Conservation (phyloP, 441 rosid species). For the Sinapis alba region DNA sequence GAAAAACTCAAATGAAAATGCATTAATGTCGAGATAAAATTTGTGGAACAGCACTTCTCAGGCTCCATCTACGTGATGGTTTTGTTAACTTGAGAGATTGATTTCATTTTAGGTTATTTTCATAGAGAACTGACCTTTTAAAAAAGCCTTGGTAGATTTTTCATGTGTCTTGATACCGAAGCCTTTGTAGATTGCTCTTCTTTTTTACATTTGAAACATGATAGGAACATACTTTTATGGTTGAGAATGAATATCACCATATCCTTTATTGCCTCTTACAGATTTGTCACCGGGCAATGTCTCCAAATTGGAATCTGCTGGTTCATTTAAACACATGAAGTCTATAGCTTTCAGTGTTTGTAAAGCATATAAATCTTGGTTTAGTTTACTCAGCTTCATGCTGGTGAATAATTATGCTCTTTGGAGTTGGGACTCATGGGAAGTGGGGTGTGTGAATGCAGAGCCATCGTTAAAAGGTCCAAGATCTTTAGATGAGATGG, state of each 20-base stretch:
- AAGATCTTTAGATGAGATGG: slow-evolving; percentile 34
- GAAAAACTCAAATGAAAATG: slow-evolving; percentile 11
- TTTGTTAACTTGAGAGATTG: slow-evolving; percentile 23
- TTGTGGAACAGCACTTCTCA: slow-evolving; percentile 16
- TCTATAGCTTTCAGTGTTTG: slow-evolving; percentile 32
- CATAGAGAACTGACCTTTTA: slow-evolving; percentile 14
- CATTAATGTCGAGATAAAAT: slow-evolving; percentile 21
- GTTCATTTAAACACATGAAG: slow-evolving; percentile 27
- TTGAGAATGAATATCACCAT: slow-evolving; percentile 33
- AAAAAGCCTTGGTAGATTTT: slow-evolving; percentile 25
- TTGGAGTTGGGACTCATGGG: slow-evolving; percentile 24
- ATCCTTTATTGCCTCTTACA: slow-evolving; percentile 31
- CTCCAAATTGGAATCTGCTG: slow-evolving; percentile 22
- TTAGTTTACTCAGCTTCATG: slow-evolving; percentile 28
- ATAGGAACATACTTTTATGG: slow-evolving; percentile 25
- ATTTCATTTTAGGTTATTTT: slow-evolving; percentile 22
- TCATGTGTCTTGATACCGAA: slow-evolving; percentile 20
- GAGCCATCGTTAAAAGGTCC: slow-evolving; percentile 8
- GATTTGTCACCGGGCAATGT: slow-evolving; percentile 13
- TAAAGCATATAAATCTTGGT: slow-evolving; percentile 39
- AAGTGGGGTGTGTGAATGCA: slow-evolving; percentile 6
- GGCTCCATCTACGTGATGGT: slow-evolving; percentile 26
- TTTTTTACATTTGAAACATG: slow-evolving; percentile 11
- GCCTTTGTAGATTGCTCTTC: slow-evolving; percentile 29
- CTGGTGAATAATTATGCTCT: slow-evolving; percentile 31